Conservation (phyloP, 192 early-diverging fungal species). For the Dispira simplex region DNA sequence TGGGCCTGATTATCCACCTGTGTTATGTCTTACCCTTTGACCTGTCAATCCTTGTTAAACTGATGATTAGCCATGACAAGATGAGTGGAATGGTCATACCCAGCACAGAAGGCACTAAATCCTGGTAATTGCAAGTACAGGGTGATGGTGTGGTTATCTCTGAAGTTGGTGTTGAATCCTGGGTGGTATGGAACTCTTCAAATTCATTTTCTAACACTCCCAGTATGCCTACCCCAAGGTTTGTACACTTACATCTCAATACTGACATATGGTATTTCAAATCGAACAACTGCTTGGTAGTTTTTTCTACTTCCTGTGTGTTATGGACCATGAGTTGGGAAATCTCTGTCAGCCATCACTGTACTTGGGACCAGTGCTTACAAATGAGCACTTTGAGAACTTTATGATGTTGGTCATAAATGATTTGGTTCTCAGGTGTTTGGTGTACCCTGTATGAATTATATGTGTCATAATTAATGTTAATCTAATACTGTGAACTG, state of each 20-base stretch:
- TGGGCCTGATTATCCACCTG: neutral
- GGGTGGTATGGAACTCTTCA: neutral
- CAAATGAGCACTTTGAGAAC: constrained; percentile 25
- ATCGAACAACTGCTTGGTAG: constrained; percentile 23
- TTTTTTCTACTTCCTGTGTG: constrained; percentile 17
- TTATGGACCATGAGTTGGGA: constrained; percentile 14
- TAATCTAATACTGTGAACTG: constrained; percentile 38
- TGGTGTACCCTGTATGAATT: constrained; percentile 33
- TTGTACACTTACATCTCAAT: constrained; percentile 16
- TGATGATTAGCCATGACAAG: constrained; percentile 16
- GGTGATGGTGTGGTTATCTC: neutral
- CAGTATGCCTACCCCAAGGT: neutral
- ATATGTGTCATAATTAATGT: constrained; percentile 32
- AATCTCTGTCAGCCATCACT: constrained; percentile 30
- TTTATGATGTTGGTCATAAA: constrained; percentile 37
- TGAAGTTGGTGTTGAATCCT: no score
- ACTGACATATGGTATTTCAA: constrained; percentile 18
- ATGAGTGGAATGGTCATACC: constrained; percentile 12
- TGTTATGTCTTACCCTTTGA: neutral
- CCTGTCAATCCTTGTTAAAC: constrained; percentile 8
- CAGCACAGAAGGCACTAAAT: constrained; percentile 19
- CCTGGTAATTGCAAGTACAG: constrained; percentile 3
- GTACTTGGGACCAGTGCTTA: constrained; percentile 25
- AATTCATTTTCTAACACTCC: constrained; percentile 23
- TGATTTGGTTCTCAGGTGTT: constrained; percentile 29